These are phyloP conservation scores for Avena insularis DNA, from an alignment of 176 grass and related monocot genomes.

Conservation along the genomic window DNA sequence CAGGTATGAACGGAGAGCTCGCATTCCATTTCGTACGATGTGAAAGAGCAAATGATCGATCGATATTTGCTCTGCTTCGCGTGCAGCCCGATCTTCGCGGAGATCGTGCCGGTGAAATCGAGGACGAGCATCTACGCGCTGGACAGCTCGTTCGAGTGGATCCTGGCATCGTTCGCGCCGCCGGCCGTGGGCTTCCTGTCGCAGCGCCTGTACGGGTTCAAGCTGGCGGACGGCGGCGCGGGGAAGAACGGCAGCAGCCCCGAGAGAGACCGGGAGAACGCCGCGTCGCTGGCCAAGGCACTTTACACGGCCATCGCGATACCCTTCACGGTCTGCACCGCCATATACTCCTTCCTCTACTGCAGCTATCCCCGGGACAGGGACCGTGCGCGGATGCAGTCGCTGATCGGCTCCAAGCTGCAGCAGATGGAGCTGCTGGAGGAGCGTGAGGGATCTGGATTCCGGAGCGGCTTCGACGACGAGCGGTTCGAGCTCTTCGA, in stretches of 20 bases:
- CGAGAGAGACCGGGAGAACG: conserved; percentile 72
- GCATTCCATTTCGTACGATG: neutral
- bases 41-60: neutral
- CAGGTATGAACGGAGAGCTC: conserved; percentile 16
- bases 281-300: conserved; percentile 79
- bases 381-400: conserved; percentile 73
- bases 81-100: conserved; percentile 81
- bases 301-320: conserved; percentile 70
- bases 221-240: conserved; percentile 25
- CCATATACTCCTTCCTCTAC: conserved; percentile 77
- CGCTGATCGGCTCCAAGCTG: conserved; percentile 54
- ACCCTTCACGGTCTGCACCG: conserved; percentile 61
- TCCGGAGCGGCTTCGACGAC: neutral
- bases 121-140: conserved; percentile 84
- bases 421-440: conserved; percentile 57
- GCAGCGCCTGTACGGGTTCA: conserved; percentile 73
- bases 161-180: conserved; percentile 82
- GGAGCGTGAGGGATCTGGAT: neutral
- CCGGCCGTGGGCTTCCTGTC: conserved; percentile 66
- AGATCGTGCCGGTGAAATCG: conserved; percentile 82
- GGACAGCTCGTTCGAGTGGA: conserved; percentile 66
- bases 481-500: conserved; percentile 50
- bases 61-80: neutral
- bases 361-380: conserved; percentile 70
- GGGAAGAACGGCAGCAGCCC: conserved; percentile 2